Base-by-base conservation (phyloP, 2,329 filamentous ascomycete species). In the Diaporthe citriasiana region DNA sequence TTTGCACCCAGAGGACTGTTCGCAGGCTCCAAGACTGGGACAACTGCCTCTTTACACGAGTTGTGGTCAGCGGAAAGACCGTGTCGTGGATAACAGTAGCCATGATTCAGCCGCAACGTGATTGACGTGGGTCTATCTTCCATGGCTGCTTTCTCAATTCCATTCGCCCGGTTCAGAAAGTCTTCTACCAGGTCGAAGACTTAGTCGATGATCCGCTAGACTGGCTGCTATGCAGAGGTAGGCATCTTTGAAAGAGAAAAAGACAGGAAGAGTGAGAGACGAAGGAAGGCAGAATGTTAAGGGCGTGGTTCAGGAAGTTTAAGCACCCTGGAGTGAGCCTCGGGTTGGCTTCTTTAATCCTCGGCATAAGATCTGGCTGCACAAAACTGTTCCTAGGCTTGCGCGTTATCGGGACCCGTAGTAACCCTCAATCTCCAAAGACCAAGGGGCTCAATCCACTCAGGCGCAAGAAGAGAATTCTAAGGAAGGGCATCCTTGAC, bases 51-150 rank as follows among this genome's bases (percentile, higher is more conserved):
- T 50, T 38, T 13, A 33, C 40, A 25, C 30, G 60, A 66, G 22
- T 51, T 51, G 30, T 22, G 25, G 45, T 25, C 60, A n/a, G 30
- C 60, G 45, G 30, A 27, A 51, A 35, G 22, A 51, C 45, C 19
- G 22, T 19, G 15, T 35, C 30, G 30, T 50, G 33, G 40, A 8
- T 17, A 45, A 12, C 40, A 17, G 17, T 38, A 51, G 27, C 27
- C 60, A 66, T 66, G 60, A 66, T 66, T 66, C 60, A 66, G 60
- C 60, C 22, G 42, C 22, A 50, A 66, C 30, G 60, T 66, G 60
- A 66, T 38, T 12, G 42, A 25, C 13, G 60, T 66, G 60, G 45
- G 30, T 30, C 60, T 47, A 12, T 22, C 25, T 27, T 22, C 25
- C 15, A 42, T 45, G 15, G 25, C 59, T 47, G 7, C 35, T 42